Evolutionary conservation across 192 early-diverging fungal genomes (phyloP), one percentile per base, ranked within the genome.

Genomic region (Backusella morwellensis): DNA sequence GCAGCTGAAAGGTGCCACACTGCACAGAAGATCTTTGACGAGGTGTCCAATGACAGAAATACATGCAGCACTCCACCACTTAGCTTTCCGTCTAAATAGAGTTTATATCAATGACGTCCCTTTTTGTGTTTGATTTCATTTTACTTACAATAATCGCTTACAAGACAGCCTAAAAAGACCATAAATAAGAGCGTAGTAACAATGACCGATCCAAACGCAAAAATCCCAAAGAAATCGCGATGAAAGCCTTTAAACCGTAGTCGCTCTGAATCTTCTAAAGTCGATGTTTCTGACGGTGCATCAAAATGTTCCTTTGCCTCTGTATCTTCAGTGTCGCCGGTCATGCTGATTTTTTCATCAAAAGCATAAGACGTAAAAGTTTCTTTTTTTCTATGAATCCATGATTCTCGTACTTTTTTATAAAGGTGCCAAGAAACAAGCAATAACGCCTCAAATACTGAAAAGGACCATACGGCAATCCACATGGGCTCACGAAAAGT

Each of bases 1-100:
- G 90, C 74, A 19, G 82, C 87, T 8, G 87, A 82, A 50, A 94
- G 50, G 68, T 93, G 91, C 94, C 94, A 95, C 14, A 93, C 84
- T 54, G 91, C 81, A 71, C 92, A 90, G 79, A 93, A 91, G 35
- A 91, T 88, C 17, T 85, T 79, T 32, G 89, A 89, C 4, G 90
- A 88, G 32, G 87, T 82, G 70, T 88, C 84, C 8, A 88, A 88
- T 78, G 88, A 86, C 56, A 88, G 88, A 74, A 94, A 90, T n/a
- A 92, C 81, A 32, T 84, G 81, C 50, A 84, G 88, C 6, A 78
- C 80, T 23, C 82, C 76, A 4, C 87, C 84, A 50, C 85, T 78
- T 76, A 90, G 83, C 38, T 86, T 86, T 52, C 78, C 82, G 74
- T 89, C 90, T 83, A 66, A 26, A 67, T n/a, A 77, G 44, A 41